These are phyloP conservation scores for Xylaria sp. DNA, from an alignment of 2,329 filamentous ascomycete species.

Conservation along the genomic window DNA sequence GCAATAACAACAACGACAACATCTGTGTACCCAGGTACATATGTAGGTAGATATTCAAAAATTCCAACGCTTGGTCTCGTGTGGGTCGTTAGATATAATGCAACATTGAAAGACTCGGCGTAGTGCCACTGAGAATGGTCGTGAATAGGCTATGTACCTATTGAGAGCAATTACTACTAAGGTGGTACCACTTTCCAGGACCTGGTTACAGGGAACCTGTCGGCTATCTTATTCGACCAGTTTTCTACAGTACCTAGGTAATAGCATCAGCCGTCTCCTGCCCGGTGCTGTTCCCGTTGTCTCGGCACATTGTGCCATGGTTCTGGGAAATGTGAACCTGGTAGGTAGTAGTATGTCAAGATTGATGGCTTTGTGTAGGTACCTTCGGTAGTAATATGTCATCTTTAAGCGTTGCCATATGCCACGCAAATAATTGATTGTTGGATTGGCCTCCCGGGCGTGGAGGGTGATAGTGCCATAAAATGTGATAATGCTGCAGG, in stretches of 20 bases:
- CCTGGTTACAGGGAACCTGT: neutral
- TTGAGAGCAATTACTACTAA: neutral
- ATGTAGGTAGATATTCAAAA: no score
- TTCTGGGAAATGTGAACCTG: neutral
- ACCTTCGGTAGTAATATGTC: neutral
- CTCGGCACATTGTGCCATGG: neutral
- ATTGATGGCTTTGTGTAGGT: neutral
- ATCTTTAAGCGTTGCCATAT: neutral
- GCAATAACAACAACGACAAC: no score
- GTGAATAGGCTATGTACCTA: no score
- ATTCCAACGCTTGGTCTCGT: no score
- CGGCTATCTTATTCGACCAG: neutral
- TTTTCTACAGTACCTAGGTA: neutral
- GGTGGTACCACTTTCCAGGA: neutral
- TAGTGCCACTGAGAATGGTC: no score
- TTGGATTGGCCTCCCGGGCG: no score
- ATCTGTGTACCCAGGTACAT: no score
- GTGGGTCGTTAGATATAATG: neutral
- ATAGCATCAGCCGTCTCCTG: neutral
- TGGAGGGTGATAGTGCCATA: no score
- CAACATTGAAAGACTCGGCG: neutral
- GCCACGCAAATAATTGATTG: neutral
- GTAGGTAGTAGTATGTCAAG: neutral
- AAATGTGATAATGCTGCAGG: no score
- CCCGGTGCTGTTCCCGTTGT: neutral